A percentile compares a stretch with the other conserved stretches of the same genome.
Evolutionary conservation across 371 early-diverging fungal genomes (phyloP).

Genomic region (Rhizomucor pusillus): DNA sequence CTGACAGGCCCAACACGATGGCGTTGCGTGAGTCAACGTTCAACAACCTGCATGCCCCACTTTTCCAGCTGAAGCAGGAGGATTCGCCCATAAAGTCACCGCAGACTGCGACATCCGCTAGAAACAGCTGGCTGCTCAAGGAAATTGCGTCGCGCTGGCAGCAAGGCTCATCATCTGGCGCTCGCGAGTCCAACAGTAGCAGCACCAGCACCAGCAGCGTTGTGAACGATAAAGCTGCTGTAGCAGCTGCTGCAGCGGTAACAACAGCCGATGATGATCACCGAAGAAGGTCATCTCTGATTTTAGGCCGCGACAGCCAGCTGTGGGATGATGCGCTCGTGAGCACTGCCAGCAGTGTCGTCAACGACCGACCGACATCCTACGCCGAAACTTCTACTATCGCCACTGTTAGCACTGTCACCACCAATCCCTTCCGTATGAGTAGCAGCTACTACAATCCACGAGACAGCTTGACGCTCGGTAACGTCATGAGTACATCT

Average conservation of each 20-base stretch:
- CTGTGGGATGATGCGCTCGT: slow-evolving; percentile 6
- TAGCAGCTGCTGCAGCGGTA: not conserved
- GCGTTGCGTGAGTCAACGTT: slow-evolving; percentile 9
- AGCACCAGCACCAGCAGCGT: not conserved
- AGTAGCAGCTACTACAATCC: not conserved
- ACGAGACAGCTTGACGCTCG: slow-evolving; percentile 6
- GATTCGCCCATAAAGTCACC: slow-evolving; percentile 2
- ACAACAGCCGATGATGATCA: not conserved
- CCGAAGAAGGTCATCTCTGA: not conserved
- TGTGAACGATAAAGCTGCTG: not conserved
- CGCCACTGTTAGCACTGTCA: not conserved
- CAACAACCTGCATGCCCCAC: slow-evolving; percentile 10
- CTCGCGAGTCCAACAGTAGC: slow-evolving; percentile 7
- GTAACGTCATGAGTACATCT: not conserved
- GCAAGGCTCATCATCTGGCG: slow-evolving; percentile 12
- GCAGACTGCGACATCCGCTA: not conserved
- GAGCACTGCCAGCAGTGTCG: slow-evolving; percentile 1
- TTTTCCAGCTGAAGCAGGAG: slow-evolving; percentile 6
- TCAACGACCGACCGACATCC: not conserved
- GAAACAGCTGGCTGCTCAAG: slow-evolving; percentile 13
- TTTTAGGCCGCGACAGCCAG: not conserved
- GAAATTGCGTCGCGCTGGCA: slow-evolving; percentile 15
- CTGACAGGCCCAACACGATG: slow-evolving; percentile 7
- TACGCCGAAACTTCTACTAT: not conserved
- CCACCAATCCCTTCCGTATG: slow-evolving; percentile 4